Evolutionary conservation across 805 yeast genomes (phyloP).

Genomic region (Phaffomyces antillensis): DNA sequence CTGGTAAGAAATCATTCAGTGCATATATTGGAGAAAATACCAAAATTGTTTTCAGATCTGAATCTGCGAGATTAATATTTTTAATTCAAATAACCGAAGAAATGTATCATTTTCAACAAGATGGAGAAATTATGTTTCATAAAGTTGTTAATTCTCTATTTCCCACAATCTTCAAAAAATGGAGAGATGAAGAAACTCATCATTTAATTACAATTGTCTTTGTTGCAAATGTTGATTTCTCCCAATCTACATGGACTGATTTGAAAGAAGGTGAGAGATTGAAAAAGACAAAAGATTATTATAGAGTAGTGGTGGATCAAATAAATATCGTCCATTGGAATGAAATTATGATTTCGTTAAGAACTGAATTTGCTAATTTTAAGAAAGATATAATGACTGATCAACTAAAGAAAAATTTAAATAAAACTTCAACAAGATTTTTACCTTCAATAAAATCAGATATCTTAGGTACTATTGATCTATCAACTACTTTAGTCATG

Average conservation of each 20-base stretch:
- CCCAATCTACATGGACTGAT: conserved; percentile 44
- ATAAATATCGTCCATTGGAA: conserved; percentile 86
- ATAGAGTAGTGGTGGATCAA: conserved; percentile 92
- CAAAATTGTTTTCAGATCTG: conserved; percentile 81
- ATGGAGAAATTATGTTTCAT: conserved; percentile 90
- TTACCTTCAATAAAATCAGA: conserved; percentile 89
- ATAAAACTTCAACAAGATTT: conserved; percentile 35
- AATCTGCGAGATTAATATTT: conserved; percentile 77
- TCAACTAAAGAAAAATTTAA: conserved; percentile 31
- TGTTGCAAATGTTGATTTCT: conserved; percentile 61
- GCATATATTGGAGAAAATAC: conserved; percentile 73
- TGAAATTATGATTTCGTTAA: conserved; percentile 78
- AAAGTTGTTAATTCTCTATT: conserved; percentile 86
- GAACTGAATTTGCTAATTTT: conserved; percentile 80
- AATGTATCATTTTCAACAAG: conserved; percentile 98
- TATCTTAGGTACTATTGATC: conserved; percentile 75
- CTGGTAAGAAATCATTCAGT: conserved; percentile 65
- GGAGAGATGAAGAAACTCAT: conserved; percentile 84
- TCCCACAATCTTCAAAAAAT: conserved; percentile 80
- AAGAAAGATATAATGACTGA: conserved; percentile 59
- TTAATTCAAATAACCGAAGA: conserved; percentile 86
- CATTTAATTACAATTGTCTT: conserved; percentile 90
- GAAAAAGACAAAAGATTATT: conserved; percentile 66
- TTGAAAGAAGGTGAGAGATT: conserved; percentile 68
- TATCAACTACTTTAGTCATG: conserved; percentile 70